phyloP scores from a whole-genome alignment of 2,329 filamentous ascomycete species.

The Fusarium pseudoanthophilum region DNA sequence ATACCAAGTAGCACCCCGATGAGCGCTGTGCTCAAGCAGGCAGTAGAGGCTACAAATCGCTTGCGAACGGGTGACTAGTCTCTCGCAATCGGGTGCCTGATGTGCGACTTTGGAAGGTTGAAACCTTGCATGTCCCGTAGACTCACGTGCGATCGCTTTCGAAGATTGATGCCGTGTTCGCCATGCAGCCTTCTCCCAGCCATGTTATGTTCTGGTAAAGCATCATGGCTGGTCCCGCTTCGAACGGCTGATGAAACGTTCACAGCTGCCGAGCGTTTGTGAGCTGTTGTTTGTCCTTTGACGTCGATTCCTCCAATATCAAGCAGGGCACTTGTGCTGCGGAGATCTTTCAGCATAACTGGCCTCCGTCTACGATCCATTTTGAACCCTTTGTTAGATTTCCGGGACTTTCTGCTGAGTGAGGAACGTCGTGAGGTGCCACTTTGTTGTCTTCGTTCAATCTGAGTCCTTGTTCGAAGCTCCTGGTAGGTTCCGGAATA shows the following conservation, averaged over 20 bases:
- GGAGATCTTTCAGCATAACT: neutral
- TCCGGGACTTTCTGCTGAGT: slow-evolving; percentile 14
- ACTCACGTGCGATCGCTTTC: slow-evolving; percentile 64
- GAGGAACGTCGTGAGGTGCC: neutral
- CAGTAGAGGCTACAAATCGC: slow-evolving; percentile 73
- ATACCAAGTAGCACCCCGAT: slow-evolving; percentile 78
- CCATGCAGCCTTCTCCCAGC: slow-evolving; percentile 41
- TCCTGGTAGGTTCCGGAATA: slow-evolving; percentile 37
- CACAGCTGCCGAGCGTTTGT: slow-evolving; percentile 1
- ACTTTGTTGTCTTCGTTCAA: neutral
- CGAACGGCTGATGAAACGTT: slow-evolving; percentile 17
- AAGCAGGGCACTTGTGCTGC: neutral
- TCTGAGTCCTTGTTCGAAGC: slow-evolving; percentile 7
- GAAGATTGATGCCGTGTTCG: slow-evolving; percentile 56
- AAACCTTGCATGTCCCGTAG: slow-evolving; percentile 61
- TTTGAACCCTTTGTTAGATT: slow-evolving; percentile 23
- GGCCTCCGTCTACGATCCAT: neutral
- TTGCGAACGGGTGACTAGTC: slow-evolving; percentile 77
- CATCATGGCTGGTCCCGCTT: slow-evolving; percentile 36
- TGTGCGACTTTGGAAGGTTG: slow-evolving; percentile 64
- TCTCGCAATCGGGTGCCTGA: slow-evolving; percentile 73
- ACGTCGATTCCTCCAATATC: neutral
- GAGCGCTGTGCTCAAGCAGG: slow-evolving; percentile 78
- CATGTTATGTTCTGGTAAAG: slow-evolving; percentile 41
- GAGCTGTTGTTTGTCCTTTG: neutral